Conservation (phyloP, 1,284 basidiomycete species). For the Exobasidium rhododendri region DNA sequence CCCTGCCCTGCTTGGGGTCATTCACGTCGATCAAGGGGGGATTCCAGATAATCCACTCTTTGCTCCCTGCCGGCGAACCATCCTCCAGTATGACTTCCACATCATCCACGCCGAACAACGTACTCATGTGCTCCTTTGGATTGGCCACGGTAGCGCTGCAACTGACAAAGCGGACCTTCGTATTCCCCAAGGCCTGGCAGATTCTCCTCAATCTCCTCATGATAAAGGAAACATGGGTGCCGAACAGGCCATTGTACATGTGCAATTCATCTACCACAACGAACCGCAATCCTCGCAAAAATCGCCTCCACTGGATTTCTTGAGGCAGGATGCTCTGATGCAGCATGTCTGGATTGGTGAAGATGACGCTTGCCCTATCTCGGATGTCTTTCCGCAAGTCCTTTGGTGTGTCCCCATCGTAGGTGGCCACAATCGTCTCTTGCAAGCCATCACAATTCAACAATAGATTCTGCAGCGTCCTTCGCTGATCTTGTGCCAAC, state of each 20-base stretch:
- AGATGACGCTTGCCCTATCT: constrained; percentile 56
- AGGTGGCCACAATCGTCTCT: constrained; percentile 68
- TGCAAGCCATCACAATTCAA: constrained; percentile 65
- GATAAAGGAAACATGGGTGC: constrained; percentile 45
- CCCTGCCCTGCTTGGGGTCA: constrained; percentile 63
- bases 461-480: constrained; percentile 59
- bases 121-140: constrained; percentile 58
- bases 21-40: constrained; percentile 65
- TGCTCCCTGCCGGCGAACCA: constrained; percentile 75
- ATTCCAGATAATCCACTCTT: constrained; percentile 61
- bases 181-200: constrained; percentile 79
- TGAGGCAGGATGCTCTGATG: constrained; percentile 80
- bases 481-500: constrained; percentile 80
- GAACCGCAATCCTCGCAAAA: constrained; percentile 66
- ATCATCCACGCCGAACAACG: constrained; percentile 61
- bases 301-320: constrained; percentile 79
- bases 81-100: constrained; percentile 73
- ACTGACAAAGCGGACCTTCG: constrained; percentile 69
- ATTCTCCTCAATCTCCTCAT: constrained; percentile 65
- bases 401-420: constrained; percentile 81
- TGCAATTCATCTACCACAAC: constrained; percentile 82
- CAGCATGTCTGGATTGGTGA: constrained; percentile 70
- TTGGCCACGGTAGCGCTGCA: constrained; percentile 85
- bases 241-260: constrained; percentile 62
- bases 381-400: constrained; percentile 59